A percentile compares a stretch with the other conserved stretches of the same genome.
These are phyloP conservation scores for Cadophora sp. DNA, from an alignment of 2,329 filamentous ascomycete genomes.

Conservation along the genomic window DNA sequence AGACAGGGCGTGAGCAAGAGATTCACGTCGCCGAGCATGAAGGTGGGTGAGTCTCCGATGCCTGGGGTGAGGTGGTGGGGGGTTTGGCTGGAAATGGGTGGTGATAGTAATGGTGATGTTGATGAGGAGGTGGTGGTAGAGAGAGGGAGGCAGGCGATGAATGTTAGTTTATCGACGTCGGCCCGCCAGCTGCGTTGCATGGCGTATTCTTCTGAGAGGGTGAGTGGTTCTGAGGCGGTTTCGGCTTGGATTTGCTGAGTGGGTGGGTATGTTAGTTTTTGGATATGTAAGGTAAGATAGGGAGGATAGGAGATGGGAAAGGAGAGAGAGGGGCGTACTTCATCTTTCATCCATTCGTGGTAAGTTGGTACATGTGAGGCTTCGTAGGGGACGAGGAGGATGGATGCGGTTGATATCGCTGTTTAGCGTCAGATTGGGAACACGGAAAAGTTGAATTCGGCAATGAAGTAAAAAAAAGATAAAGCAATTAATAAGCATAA, in stretches of 20 bases:
- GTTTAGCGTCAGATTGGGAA: constrained; percentile 1
- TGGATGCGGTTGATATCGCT: constrained; percentile 71
- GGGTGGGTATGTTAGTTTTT: constrained; percentile 6
- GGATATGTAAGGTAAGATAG: background rate
- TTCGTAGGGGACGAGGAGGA: constrained; percentile 86
- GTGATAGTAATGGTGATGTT: background rate
- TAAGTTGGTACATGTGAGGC: constrained; percentile 82
- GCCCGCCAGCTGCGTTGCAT: constrained; percentile 90
- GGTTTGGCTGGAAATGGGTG: background rate
- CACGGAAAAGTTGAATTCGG: background rate
- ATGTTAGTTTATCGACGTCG: constrained; percentile 88
- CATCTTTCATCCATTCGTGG: constrained; percentile 84
- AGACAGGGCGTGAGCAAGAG: constrained; percentile 71
- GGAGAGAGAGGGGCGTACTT: constrained; percentile 21
- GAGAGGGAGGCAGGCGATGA: constrained; percentile 71
- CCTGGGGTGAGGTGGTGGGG: constrained; percentile 15
- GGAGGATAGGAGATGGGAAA: background rate
- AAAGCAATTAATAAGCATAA: background rate
- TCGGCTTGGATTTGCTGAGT: constrained; percentile 75
- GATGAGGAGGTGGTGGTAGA: too few species aligned
- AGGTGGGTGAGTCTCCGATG: constrained; percentile 57
- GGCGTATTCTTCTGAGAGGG: constrained; percentile 80
- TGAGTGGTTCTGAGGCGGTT: constrained; percentile 87
- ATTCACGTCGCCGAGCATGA: constrained; percentile 79
- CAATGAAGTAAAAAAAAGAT: background rate